phyloP scores from a whole-genome alignment of 2,329 filamentous ascomycete genomes.

The Colletotrichum chlorophyti region DNA sequence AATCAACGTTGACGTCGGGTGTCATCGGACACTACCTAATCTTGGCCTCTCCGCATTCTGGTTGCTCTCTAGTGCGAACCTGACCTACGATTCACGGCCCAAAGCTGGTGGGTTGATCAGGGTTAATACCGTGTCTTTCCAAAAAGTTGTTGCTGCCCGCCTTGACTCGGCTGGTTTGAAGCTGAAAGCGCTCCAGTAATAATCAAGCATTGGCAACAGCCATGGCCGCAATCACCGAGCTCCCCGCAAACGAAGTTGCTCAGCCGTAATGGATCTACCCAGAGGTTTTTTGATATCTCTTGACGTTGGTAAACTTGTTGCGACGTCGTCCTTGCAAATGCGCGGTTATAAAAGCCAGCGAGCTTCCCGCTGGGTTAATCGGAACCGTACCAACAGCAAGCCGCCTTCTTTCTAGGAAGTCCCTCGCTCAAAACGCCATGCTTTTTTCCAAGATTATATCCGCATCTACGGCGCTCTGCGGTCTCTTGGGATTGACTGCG shows the following conservation, averaged over 20 bases:
- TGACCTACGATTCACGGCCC: no score
- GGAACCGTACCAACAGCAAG: not conserved
- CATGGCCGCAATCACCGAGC: not conserved
- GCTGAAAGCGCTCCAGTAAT: slow-evolving; percentile 13
- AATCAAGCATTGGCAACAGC: not conserved
- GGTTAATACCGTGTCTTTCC: no score
- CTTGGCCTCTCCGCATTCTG: slow-evolving; percentile 16
- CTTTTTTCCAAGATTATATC: slow-evolving; percentile 10
- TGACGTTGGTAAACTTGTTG: not conserved
- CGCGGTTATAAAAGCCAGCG: not conserved
- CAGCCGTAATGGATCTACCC: not conserved
- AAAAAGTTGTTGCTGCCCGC: not conserved
- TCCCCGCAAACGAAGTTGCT: not conserved
- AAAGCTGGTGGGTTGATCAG: no score
- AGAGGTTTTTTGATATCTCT: not conserved
- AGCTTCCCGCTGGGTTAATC: not conserved
- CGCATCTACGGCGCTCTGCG: slow-evolving; percentile 9
- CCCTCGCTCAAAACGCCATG: not conserved
- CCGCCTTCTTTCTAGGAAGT: not conserved
- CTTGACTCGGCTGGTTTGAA: not conserved
- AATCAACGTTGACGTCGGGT: slow-evolving; percentile 7
- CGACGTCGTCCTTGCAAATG: not conserved
- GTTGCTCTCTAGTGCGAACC: not conserved
- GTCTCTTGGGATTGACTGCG: slow-evolving; percentile 30
- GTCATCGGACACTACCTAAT: not conserved